Conservation (phyloP, 2,329 filamentous ascomycete genomes). For the Parafenestella ontariensis region DNA sequence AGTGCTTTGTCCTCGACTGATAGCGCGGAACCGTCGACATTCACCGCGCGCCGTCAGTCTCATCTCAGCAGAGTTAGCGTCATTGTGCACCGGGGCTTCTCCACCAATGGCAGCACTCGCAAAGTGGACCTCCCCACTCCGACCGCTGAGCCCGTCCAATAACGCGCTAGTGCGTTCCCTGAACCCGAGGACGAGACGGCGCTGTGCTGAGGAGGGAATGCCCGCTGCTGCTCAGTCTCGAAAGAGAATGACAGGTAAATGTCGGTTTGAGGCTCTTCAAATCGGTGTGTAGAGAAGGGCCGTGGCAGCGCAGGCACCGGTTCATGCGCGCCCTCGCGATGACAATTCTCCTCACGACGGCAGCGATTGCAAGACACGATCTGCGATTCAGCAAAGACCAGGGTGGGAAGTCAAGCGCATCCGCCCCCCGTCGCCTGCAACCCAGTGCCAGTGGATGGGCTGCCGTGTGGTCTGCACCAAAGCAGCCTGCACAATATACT, state of each 20-base stretch:
- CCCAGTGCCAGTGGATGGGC: slow-evolving; percentile 19
- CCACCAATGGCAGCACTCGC: slow-evolving; percentile 2
- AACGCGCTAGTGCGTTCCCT: neutral
- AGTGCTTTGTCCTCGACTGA: neutral
- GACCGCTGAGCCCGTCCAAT: neutral
- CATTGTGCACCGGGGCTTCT: neutral
- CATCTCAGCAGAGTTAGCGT: slow-evolving; percentile 6
- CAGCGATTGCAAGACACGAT: slow-evolving; percentile 16
- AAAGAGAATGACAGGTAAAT: slow-evolving; percentile 20
- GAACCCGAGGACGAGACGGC: slow-evolving; percentile 7
- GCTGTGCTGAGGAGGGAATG: slow-evolving; percentile 14
- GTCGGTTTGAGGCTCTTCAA: neutral
- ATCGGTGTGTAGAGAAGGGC: neutral
- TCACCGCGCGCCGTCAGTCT: slow-evolving; percentile 4
- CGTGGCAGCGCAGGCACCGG: neutral
- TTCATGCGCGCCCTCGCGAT: neutral
- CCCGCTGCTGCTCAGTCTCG: slow-evolving; percentile 16
- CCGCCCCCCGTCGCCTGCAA: slow-evolving; percentile 30
- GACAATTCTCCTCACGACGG: neutral
- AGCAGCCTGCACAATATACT: slow-evolving; percentile 42
- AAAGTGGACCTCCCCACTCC: neutral
- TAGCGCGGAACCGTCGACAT: neutral
- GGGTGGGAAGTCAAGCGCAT: slow-evolving; percentile 37
- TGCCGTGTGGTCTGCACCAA: slow-evolving; percentile 29
- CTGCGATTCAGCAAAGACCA: slow-evolving; percentile 42